phyloP scores from a whole-genome alignment of 495 filamentous ascomycete species.

The Neurospora sp. region DNA sequence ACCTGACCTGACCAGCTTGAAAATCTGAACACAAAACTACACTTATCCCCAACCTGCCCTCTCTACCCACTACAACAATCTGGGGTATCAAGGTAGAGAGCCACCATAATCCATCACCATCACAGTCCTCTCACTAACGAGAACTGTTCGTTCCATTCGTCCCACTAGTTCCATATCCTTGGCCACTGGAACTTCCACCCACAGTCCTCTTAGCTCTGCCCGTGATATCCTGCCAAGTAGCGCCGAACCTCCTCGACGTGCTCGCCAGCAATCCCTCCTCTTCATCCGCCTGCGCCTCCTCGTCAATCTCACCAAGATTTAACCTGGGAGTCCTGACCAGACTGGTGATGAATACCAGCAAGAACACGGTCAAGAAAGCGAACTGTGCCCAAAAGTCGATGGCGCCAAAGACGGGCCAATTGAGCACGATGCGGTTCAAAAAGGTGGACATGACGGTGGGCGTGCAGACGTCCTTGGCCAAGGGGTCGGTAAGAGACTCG shows the following conservation, averaged over 20 bases:
- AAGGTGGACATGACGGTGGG: conserved; percentile 85
- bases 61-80: background rate
- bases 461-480: conserved; percentile 70
- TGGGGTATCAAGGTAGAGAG: background rate
- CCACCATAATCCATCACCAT: background rate
- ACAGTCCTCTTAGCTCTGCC: conserved; percentile 25
- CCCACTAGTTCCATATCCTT: conserved; percentile 9
- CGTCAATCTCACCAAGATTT: conserved; percentile 64
- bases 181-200: background rate
- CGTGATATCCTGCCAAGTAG: conserved; percentile 83
- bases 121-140: background rate
- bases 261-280: conserved; percentile 84
- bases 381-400: conserved; percentile 95
- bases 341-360: conserved; percentile 63
- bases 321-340: conserved; percentile 72
- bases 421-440: conserved; percentile 85
- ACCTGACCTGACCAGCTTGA: background rate
- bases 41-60: background rate
- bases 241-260: conserved; percentile 67
- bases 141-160: conserved; percentile 1
- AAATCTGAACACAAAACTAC: background rate
- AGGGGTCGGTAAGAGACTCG: conserved; percentile 52
- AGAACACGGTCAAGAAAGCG: conserved; percentile 72
- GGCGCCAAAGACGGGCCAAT: conserved; percentile 92
- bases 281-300: conserved; percentile 87